Conservation (phyloP, 2,329 filamentous ascomycete species). For the Colletotrichum trifolii region DNA sequence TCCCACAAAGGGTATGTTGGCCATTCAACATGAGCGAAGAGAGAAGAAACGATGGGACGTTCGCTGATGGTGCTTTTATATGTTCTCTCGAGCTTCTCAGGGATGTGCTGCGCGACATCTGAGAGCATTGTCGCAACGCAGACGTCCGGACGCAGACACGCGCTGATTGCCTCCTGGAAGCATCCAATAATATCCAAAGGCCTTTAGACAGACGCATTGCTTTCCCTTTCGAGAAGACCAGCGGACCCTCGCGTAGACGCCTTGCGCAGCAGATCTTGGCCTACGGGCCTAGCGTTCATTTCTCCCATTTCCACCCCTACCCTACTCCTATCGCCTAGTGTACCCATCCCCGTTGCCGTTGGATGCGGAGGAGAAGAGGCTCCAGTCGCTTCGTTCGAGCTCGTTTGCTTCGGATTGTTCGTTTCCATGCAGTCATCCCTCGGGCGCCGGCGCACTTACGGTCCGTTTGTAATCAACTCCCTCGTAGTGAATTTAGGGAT, state of each 20-base stretch:
- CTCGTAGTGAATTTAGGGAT: no score
- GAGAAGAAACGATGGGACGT: background rate
- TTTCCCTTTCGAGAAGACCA: constrained; percentile 24
- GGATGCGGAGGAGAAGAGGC: no score
- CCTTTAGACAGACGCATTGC: constrained; percentile 16
- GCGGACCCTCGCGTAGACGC: constrained; percentile 28
- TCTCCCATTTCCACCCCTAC: background rate
- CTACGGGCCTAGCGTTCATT: constrained; percentile 15
- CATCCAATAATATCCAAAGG: constrained; percentile 6
- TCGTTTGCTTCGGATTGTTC: constrained; percentile 24
- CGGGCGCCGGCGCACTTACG: background rate
- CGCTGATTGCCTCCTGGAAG: background rate
- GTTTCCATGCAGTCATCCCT: background rate
- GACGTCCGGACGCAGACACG: background rate
- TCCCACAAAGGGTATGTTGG: no score
- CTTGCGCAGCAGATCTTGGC: constrained; percentile 17
- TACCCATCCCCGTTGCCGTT: background rate
- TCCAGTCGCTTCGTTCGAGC: background rate
- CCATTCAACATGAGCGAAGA: no score
- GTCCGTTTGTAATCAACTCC: background rate
- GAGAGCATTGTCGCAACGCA: background rate
- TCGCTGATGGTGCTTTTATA: background rate
- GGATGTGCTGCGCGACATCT: constrained; percentile 5
- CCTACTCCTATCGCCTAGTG: constrained; percentile 7
- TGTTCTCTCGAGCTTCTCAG: background rate